A percentile compares a stretch with the other conserved stretches of the same genome.
Evolutionary conservation across 192 early-diverging fungal genomes (phyloP).

Genomic region (Podila epigama): DNA sequence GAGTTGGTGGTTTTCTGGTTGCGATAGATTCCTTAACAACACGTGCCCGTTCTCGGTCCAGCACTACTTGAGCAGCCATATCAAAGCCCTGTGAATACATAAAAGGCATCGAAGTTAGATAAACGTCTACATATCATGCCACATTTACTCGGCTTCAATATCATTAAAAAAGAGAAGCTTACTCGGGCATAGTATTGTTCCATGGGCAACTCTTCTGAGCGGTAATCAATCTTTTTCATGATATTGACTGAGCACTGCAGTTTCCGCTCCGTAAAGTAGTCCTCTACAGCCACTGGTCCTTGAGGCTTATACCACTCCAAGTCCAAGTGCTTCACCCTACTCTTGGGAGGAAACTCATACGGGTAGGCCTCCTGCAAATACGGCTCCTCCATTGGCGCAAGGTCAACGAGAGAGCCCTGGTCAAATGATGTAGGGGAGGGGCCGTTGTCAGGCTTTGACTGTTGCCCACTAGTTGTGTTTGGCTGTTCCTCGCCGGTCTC

Average conservation of each 20-base stretch:
- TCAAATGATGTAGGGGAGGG: neutral
- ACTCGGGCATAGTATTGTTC: slow-evolving; percentile 27
- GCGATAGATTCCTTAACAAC: neutral
- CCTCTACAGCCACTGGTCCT: neutral
- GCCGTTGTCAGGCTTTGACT: neutral
- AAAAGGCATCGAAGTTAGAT: neutral
- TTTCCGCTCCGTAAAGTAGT: slow-evolving; percentile 23
- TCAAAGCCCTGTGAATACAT: slow-evolving; percentile 15
- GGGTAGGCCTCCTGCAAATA: neutral
- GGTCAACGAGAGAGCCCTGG: neutral
- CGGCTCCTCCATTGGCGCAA: neutral
- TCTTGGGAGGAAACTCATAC: neutral
- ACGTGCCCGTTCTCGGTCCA: slow-evolving; percentile 12
- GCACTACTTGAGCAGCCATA: slow-evolving; percentile 12
- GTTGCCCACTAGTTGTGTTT: too few species aligned
- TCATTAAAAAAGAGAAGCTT: neutral
- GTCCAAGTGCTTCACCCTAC: neutral
- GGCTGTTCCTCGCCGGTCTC: too few species aligned
- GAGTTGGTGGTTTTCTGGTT: neutral
- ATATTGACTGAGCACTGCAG: slow-evolving; percentile 7
- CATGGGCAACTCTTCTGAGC: slow-evolving; percentile 5
- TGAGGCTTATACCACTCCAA: slow-evolving; percentile 20
- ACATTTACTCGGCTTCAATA: too few species aligned
- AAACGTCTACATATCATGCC: neutral
- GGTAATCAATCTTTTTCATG: neutral